Evolutionary conservation across 2,329 filamentous ascomycete species (phyloP).

Genomic region (Penicillium polonicum): DNA sequence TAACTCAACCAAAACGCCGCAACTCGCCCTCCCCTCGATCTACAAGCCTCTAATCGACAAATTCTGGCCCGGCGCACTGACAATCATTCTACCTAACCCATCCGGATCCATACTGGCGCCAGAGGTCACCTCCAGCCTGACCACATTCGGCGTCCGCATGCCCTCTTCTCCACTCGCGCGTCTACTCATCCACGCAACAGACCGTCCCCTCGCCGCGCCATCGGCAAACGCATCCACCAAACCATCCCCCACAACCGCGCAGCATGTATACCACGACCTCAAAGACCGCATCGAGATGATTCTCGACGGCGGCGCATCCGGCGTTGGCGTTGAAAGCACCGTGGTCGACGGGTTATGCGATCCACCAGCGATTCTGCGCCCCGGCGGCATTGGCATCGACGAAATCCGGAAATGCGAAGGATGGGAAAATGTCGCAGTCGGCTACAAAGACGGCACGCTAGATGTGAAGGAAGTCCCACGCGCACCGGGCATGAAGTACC

Average conservation of each 20-base stretch:
- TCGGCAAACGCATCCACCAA: conserved; percentile 94
- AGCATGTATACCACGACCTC: conserved; percentile 85
- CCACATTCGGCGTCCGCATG: conserved; percentile 87
- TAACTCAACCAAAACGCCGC: conserved; percentile 31
- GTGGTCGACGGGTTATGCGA: conserved; percentile 85
- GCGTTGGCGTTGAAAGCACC: conserved; percentile 92
- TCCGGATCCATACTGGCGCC: conserved; percentile 69
- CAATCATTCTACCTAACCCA: conserved; percentile 80
- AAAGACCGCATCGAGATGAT: conserved; percentile 79
- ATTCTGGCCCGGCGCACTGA: conserved; percentile 95
- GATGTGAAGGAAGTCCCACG: conserved; percentile 66
- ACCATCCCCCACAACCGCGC: conserved; percentile 85
- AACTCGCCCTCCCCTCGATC: conserved; percentile 61
- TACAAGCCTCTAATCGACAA: conserved; percentile 74
- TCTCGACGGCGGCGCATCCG: conserved; percentile 81
- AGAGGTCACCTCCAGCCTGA: conserved; percentile 85
- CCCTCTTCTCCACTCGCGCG: conserved; percentile 81
- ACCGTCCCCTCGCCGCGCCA: conserved; percentile 79
- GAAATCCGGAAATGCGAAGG: conserved; percentile 70
- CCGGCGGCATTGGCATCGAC: conserved; percentile 83
- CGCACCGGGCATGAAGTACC: conserved; percentile 98
- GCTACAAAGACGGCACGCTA: conserved; percentile 74
- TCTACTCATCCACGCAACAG: conserved; percentile 76
- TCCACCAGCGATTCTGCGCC: conserved; percentile 79
- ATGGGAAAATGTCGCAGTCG: conserved; percentile 76